Conservation (phyloP, 2,329 filamentous ascomycete genomes). For the Paradendryphiella salina region DNA sequence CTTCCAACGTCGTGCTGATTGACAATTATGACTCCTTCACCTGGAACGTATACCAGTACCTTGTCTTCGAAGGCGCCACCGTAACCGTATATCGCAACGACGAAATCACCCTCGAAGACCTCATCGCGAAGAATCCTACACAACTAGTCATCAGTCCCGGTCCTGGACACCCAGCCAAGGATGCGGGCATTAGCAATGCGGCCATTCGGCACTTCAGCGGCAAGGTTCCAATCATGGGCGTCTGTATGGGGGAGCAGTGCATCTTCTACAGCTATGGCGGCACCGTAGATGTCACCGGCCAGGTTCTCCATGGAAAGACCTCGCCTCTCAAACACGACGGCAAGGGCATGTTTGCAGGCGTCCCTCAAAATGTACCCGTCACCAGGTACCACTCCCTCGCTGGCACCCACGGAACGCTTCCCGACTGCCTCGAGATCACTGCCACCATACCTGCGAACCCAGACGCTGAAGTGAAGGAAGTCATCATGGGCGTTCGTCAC, state of each 20-base stretch:
- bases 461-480: conserved; percentile 73
- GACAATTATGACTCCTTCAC: conserved; percentile 99
- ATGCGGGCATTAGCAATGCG: conserved; percentile 91
- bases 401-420: conserved; percentile 84
- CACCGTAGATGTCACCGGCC: conserved; percentile 86
- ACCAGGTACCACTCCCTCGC: conserved; percentile 96
- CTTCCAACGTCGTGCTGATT: conserved; percentile 89
- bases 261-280: conserved; percentile 94
- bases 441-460: conserved; percentile 78
- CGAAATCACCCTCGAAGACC: conserved; percentile 80
- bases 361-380: conserved; percentile 79
- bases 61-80: conserved; percentile 89
- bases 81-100: conserved; percentile 93
- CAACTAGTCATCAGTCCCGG: conserved; percentile 95
- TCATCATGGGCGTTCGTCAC: conserved; percentile 97
- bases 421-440: conserved; percentile 81
- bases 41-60: conserved; percentile 99
- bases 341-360: conserved; percentile 86
- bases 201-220: conserved; percentile 89
- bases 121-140: conserved; percentile 82
- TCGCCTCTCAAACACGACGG: conserved; percentile 85
- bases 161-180: conserved; percentile 86
- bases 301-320: conserved; percentile 97
- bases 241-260: conserved; percentile 99
- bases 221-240: conserved; percentile 94